A percentile compares a stretch with the other conserved stretches of the same genome.
Conservation (phyloP, 2,329 filamentous ascomycete genomes). For the Epichloe sylvatica region DNA sequence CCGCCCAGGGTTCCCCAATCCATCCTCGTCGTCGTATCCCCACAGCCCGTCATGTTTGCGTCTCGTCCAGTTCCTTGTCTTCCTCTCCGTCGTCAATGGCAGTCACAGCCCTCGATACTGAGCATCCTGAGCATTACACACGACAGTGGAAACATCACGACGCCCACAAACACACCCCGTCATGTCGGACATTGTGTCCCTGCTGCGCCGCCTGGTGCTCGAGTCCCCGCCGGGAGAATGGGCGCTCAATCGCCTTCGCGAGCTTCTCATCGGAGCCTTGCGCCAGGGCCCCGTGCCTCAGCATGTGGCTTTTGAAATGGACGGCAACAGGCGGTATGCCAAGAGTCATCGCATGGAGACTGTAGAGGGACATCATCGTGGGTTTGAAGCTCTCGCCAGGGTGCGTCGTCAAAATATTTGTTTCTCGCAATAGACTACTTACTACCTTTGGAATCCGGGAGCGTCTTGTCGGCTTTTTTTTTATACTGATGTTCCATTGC, state of each 20-base stretch:
- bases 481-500: neutral
- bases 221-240: constrained; percentile 87
- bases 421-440: neutral
- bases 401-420: constrained; percentile 32
- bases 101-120: neutral
- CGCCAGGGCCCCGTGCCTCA: constrained; percentile 84
- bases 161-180: neutral
- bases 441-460: neutral
- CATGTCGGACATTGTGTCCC: constrained; percentile 41
- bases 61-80: neutral
- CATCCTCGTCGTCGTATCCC: neutral
- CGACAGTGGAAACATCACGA: neutral
- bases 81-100: neutral
- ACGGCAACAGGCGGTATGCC: constrained; percentile 90
- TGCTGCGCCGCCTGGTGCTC: constrained; percentile 54
- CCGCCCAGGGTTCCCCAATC: no score
- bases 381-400: constrained; percentile 85
- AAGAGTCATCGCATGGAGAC: constrained; percentile 86
- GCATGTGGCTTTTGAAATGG: constrained; percentile 99
- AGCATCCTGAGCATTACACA: neutral
- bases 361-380: constrained; percentile 86
- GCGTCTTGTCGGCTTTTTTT: neutral
- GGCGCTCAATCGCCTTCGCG: constrained; percentile 63
- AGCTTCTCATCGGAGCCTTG: constrained; percentile 75
- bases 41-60: neutral